phyloP scores from a whole-genome alignment of 2,329 filamentous ascomycete species.

The Pseudogymnoascus sp. region DNA sequence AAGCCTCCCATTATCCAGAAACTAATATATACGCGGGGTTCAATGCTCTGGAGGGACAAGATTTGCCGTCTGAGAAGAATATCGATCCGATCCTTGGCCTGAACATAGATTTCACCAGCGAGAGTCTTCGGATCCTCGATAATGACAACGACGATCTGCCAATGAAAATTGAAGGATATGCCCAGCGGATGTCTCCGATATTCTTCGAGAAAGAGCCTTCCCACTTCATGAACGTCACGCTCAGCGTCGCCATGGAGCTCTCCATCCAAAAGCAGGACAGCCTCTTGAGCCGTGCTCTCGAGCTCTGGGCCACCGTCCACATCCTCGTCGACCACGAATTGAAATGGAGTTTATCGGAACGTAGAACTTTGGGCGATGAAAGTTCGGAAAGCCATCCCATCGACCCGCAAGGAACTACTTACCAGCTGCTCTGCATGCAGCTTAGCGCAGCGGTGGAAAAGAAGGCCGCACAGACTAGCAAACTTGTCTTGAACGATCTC shows the following conservation, averaged over 20 bases:
- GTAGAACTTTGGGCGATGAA: constrained; percentile 33
- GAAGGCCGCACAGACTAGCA: constrained; percentile 53
- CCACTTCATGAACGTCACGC: constrained; percentile 50
- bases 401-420: constrained; percentile 26
- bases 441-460: constrained; percentile 58
- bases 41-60: constrained; percentile 23
- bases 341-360: constrained; percentile 47
- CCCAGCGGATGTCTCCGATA: constrained; percentile 49
- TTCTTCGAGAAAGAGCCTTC: constrained; percentile 55
- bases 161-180: constrained; percentile 52
- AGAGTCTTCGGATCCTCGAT: constrained; percentile 49
- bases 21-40: constrained; percentile 30
- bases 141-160: constrained; percentile 55
- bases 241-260: constrained; percentile 43
- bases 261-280: constrained; percentile 44
- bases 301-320: constrained; percentile 59
- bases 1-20: constrained; percentile 53
- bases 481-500: constrained; percentile 51
- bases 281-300: constrained; percentile 50
- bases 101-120: constrained; percentile 27
- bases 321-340: constrained; percentile 55
- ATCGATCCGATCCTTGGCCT: constrained; percentile 27
- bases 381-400: constrained; percentile 40
- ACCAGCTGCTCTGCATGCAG: constrained; percentile 56
- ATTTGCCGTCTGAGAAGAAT: constrained; percentile 26